These are phyloP conservation scores for Narthecium ossifragum DNA, from an alignment of 106 monocot genomes.

Conservation along the genomic window DNA sequence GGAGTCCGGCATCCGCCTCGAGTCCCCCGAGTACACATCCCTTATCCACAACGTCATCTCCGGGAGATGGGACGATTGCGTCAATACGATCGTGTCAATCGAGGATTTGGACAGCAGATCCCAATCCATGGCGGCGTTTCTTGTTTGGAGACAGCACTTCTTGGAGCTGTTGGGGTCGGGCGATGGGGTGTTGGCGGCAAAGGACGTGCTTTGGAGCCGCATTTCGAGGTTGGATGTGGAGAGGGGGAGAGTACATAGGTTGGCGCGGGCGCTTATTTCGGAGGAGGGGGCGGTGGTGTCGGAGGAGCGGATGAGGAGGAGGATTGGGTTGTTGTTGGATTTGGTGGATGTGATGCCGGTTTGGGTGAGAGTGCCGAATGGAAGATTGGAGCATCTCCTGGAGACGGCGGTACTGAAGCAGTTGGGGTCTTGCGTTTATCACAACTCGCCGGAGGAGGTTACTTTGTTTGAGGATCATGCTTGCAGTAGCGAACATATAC, in stretches of 20 bases:
- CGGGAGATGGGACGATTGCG: conserved; percentile 42
- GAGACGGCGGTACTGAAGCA: conserved; percentile 43
- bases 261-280: conserved; percentile 32
- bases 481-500: conserved; percentile 38
- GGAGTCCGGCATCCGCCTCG: conserved; percentile 48
- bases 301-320: conserved; percentile 20
- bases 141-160: conserved; percentile 43
- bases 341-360: conserved; percentile 41
- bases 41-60: conserved; percentile 26
- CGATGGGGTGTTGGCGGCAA: conserved; percentile 19
- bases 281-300: conserved; percentile 22
- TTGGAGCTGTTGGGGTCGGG: conserved; percentile 47
- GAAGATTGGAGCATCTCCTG: conserved; percentile 48
- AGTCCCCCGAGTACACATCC: conserved; percentile 31
- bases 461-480: conserved; percentile 52
- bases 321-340: conserved; percentile 42
- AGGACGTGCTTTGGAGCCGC: conserved; percentile 26
- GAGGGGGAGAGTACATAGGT: conserved; percentile 24
- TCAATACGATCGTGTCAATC: conserved; percentile 27
- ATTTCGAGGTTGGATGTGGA: conserved; percentile 39
- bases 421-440: conserved; percentile 40
- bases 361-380: conserved; percentile 29
- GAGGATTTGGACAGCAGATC: conserved; percentile 9
- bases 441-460: conserved; percentile 40
- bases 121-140: conserved; percentile 23